These are phyloP conservation scores for Poa pratensis DNA, from an alignment of 176 grass and related monocot genomes.

Conservation along the genomic window DNA sequence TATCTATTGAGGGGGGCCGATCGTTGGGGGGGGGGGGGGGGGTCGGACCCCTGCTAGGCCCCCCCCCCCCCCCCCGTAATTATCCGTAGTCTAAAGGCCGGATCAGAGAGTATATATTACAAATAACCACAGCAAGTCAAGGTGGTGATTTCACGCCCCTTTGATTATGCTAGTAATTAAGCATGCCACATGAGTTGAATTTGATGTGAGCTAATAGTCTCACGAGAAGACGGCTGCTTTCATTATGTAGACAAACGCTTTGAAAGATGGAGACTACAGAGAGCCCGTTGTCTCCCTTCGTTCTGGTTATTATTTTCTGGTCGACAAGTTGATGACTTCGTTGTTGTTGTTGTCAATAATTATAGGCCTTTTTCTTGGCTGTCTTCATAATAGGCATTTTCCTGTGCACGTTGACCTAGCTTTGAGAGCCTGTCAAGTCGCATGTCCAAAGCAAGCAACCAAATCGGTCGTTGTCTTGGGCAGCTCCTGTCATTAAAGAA, in stretches of 20 bases:
- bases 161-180: conserved; percentile 18
- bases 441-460: conserved; percentile 36
- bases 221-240: conserved; percentile 8
- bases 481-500: background rate
- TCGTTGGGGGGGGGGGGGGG: no score
- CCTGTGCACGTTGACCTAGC: conserved; percentile 47
- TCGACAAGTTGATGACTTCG: conserved; percentile 1
- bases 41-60: no score
- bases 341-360: conserved; percentile 12
- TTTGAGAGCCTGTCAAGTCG: conserved; percentile 39
- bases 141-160: conserved; percentile 44
- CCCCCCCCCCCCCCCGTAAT: no score
- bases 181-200: conserved; percentile 15
- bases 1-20: no score
- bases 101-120: background rate
- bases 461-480: conserved; percentile 30
- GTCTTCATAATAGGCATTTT: conserved; percentile 21
- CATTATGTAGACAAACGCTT: background rate
- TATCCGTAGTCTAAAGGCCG: background rate
- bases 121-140: background rate
- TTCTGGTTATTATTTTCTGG: background rate
- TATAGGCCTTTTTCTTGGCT: conserved; percentile 7
- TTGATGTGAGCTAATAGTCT: background rate
- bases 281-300: conserved; percentile 12
- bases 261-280: conserved; percentile 27